Percentiles rank a stretch among this genome's conserved stretches.
Evolutionary conservation across 768 basidiomycete genomes (phyloP).

Genomic region (Naganishia antarctica): DNA sequence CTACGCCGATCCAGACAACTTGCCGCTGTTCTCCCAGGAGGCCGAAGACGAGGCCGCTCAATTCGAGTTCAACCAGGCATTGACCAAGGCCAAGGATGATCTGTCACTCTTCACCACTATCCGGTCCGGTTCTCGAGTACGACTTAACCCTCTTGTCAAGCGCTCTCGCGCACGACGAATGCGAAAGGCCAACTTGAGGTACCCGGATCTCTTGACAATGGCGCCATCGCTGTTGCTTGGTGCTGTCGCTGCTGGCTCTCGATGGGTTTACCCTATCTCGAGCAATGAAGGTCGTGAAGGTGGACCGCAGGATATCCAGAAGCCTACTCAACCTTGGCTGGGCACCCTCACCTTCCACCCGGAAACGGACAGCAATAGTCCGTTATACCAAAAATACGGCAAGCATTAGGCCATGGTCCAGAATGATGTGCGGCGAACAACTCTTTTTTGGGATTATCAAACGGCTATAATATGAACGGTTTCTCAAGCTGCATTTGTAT

Average conservation of each 20-base stretch:
- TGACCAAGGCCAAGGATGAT: conserved; percentile 78
- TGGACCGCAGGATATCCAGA: conserved; percentile 62
- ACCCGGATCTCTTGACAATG: conserved; percentile 67
- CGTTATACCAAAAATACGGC: conserved; percentile 32
- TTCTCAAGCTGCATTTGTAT: conserved; percentile 2
- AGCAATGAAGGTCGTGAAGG: conserved; percentile 74
- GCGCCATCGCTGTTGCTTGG: conserved; percentile 69
- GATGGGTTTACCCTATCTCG: conserved; percentile 46
- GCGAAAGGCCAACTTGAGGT: conserved; percentile 47
- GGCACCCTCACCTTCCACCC: conserved; percentile 81
- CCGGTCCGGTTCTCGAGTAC: conserved; percentile 52
- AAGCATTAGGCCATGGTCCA: background rate
- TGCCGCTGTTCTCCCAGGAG: conserved; percentile 64
- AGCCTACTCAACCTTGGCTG: conserved; percentile 37
- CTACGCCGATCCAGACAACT: conserved; percentile 60
- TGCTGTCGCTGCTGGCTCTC: conserved; percentile 56
- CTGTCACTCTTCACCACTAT: conserved; percentile 73
- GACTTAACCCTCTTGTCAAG: conserved; percentile 73
- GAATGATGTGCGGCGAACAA: too few species aligned
- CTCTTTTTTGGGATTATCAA: conserved; percentile 1
- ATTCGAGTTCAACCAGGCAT: conserved; percentile 57
- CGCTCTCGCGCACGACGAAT: conserved; percentile 64
- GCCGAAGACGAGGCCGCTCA: conserved; percentile 51
- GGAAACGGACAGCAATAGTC: conserved; percentile 68
- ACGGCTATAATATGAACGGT: background rate